Evolutionary conservation across 169 alveolate genomes (phyloP).

Genomic region (Amoebophrya sp.): DNA sequence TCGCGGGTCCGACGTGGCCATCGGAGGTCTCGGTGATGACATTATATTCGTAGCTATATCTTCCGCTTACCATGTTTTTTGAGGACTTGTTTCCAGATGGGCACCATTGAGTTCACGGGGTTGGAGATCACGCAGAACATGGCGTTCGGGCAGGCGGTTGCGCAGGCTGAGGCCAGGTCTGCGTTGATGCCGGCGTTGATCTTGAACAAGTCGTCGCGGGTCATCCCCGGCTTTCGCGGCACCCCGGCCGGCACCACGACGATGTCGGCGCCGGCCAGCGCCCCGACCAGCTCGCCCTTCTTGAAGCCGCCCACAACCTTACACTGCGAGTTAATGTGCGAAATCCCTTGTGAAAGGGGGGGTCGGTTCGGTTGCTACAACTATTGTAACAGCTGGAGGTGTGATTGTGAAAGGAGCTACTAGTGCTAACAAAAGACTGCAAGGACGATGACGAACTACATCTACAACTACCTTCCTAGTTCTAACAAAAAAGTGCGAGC

Average conservation of each 20-base stretch:
- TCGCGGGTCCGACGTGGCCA: too few relatives aligned
- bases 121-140: conserved; percentile 53
- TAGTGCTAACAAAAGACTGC: too few relatives aligned
- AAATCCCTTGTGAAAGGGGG: too few relatives aligned
- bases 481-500: too few relatives aligned
- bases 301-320: neutral
- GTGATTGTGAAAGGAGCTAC: too few relatives aligned
- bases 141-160: conserved; percentile 46
- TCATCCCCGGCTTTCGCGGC: conserved; percentile 61
- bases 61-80: too few relatives aligned
- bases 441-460: too few relatives aligned
- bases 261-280: neutral
- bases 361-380: too few relatives aligned
- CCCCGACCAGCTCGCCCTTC: neutral
- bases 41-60: too few relatives aligned
- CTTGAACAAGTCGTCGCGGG: conserved; percentile 51
- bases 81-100: neutral
- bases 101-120: conserved; percentile 34
- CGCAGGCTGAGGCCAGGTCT: conserved; percentile 44
- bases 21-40: too few relatives aligned
- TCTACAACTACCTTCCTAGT: too few relatives aligned
- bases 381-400: too few relatives aligned
- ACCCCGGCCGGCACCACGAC: conserved; percentile 40
- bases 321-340: conserved; percentile 9
- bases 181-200: conserved; percentile 45